Conservation (phyloP, 2,329 filamentous ascomycete species). For the Fusarium praegraminearum region DNA sequence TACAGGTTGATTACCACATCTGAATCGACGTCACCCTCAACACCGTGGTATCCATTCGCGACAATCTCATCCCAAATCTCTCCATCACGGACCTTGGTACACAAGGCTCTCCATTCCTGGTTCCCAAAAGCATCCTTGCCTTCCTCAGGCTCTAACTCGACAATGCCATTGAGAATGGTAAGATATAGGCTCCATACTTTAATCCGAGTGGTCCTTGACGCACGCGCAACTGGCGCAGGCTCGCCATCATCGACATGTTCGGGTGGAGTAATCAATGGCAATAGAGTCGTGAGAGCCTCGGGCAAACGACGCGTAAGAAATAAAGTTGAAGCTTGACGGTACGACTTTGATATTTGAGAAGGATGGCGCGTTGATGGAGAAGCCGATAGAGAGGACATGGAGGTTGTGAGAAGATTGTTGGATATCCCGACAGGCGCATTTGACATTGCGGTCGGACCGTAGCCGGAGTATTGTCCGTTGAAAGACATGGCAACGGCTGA, state of each 20-base stretch:
- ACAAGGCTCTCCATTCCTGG: conserved; percentile 85
- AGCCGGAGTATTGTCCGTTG: conserved; percentile 57
- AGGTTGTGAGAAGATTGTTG: conserved; percentile 69
- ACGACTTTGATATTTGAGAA: conserved; percentile 87
- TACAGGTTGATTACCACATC: conserved; percentile 93
- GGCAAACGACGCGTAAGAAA: conserved; percentile 94
- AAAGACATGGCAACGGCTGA: conserved; percentile 56
- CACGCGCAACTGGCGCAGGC: conserved; percentile 80
- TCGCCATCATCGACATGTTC: conserved; percentile 63
- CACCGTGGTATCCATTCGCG: conserved; percentile 84
- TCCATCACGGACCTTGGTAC: conserved; percentile 86
- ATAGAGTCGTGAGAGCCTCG: conserved; percentile 86
- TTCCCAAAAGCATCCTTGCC: conserved; percentile 89
- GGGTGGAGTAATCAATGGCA: conserved; percentile 79
- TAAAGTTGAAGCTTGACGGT: conserved; percentile 92
- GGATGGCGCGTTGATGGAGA: conserved; percentile 71
- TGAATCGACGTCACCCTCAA: conserved; percentile 90
- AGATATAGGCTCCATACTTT: conserved; percentile 99
- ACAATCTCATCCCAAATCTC: conserved; percentile 96
- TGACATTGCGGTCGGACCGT: conserved; percentile 58
- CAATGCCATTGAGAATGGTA: conserved; percentile 89
- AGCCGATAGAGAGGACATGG: conserved; percentile 76
- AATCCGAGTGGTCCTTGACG: conserved; percentile 84
- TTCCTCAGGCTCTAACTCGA: conserved; percentile 90
- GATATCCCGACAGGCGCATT: conserved; percentile 57